A percentile compares a stretch with the other conserved stretches of the same genome.
Evolutionary conservation across 2,329 filamentous ascomycete species (phyloP).

Genomic region (Setomelanomma holmii): DNA sequence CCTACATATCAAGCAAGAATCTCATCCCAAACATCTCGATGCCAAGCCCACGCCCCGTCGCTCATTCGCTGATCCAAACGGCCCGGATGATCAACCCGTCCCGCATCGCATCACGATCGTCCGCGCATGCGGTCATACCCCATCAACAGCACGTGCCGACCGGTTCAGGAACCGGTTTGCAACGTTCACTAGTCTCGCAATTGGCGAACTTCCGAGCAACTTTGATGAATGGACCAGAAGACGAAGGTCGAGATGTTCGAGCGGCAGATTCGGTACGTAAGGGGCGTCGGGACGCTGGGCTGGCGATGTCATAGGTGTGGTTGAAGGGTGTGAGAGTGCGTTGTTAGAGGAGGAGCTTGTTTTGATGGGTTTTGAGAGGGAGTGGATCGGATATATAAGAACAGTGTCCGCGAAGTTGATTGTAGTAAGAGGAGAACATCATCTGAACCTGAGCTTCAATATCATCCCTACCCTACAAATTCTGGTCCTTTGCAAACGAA

Average conservation of each 20-base stretch:
- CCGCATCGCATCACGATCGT: not conserved
- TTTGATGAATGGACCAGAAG: not conserved
- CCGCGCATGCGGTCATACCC: not conserved
- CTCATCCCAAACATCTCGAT: not conserved
- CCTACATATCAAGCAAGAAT: too few species aligned
- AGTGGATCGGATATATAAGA: not conserved
- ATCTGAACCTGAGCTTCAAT: not conserved
- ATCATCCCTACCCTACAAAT: not conserved
- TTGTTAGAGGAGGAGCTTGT: not conserved
- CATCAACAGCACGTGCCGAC: not conserved
- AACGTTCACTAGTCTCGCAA: not conserved
- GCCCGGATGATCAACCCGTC: not conserved
- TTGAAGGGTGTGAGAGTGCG: not conserved
- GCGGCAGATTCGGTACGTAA: not conserved
- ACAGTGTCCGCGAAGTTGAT: too few species aligned
- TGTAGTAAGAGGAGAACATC: too few species aligned
- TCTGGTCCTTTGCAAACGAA: not conserved
- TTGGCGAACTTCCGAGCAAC: too few species aligned
- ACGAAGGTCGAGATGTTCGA: not conserved
- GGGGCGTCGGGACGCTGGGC: not conserved
- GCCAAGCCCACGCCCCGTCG: not conserved
- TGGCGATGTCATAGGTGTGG: not conserved
- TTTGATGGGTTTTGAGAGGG: not conserved
- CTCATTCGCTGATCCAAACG: not conserved
- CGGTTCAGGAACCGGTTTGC: not conserved